Percentiles rank a stretch among this genome's conserved stretches.
Evolutionary conservation across 257 asterid species (phyloP).

Genomic region (Solanum paucissectum): DNA sequence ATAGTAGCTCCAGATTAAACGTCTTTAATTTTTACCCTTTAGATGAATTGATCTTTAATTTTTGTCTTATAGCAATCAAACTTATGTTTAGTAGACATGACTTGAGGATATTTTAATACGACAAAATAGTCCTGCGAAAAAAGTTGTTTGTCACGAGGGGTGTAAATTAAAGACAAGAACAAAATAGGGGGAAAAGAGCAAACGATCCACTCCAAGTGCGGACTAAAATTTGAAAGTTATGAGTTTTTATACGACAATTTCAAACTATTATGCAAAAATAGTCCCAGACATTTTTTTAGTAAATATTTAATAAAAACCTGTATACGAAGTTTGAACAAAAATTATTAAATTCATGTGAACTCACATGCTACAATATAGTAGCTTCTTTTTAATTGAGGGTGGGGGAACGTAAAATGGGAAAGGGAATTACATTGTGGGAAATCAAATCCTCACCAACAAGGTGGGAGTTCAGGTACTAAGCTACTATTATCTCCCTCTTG

Average conservation of each 20-base stretch:
- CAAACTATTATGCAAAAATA: neutral
- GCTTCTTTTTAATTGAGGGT: accelerated
- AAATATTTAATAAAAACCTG: neutral
- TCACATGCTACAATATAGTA: neutral
- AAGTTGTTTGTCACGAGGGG: neutral
- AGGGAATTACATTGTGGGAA: neutral
- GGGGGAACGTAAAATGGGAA: accelerated
- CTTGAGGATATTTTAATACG: neutral
- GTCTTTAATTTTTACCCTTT: neutral
- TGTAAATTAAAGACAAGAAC: neutral
- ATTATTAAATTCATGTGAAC: neutral
- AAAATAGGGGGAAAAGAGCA: neutral
- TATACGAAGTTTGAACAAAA: neutral
- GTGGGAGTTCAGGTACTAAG: neutral
- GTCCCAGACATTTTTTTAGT: neutral
- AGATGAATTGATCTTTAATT: neutral
- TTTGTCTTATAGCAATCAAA: neutral
- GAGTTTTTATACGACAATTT: neutral
- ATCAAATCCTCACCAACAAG: too few species aligned
- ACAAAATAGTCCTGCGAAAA: neutral
- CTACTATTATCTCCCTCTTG: neutral
- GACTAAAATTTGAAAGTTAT: neutral
- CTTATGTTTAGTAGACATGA: neutral
- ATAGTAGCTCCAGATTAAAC: neutral
- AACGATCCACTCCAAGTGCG: neutral